Conservation (phyloP, 2,329 filamentous ascomycete species). For the Aureobasidium sp. region DNA sequence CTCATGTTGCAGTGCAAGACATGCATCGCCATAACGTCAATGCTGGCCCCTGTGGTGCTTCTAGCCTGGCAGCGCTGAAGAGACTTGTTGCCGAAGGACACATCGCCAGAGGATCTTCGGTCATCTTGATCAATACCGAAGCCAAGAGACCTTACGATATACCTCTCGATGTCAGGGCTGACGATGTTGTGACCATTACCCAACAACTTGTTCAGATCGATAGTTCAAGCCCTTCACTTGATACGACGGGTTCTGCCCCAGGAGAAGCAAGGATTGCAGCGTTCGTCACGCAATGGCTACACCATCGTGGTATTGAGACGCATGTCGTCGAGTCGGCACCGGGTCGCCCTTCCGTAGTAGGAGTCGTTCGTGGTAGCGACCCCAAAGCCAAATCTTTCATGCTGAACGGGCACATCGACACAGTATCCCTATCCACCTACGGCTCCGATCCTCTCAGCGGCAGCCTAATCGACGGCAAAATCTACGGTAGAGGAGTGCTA, state of each 20-base stretch:
- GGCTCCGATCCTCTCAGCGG: neutral
- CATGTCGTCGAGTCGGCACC: neutral
- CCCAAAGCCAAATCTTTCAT: neutral
- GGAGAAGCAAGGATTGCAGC: neutral
- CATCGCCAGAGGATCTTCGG: slow-evolving; percentile 44
- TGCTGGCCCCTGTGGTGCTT: slow-evolving; percentile 58
- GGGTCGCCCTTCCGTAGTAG: slow-evolving; percentile 1
- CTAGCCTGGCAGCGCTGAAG: slow-evolving; percentile 51
- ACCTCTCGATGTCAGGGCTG: neutral
- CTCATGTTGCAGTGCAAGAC: slow-evolving; percentile 52
- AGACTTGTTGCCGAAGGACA: slow-evolving; percentile 37
- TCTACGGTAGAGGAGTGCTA: slow-evolving; percentile 4
- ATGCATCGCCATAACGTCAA: slow-evolving; percentile 43
- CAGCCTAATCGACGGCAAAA: neutral
- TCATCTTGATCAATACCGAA: slow-evolving; percentile 63
- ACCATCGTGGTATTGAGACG: slow-evolving; percentile 3
- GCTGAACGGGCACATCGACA: neutral
- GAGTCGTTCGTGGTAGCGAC: neutral
- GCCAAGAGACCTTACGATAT: slow-evolving; percentile 48
- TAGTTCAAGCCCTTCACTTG: neutral
- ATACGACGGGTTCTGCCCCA: neutral
- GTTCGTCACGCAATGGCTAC: neutral
- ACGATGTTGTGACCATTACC: neutral
- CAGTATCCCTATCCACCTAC: neutral
- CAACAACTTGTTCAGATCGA: slow-evolving; percentile 5